phyloP scores from a whole-genome alignment of 495 filamentous ascomycete genomes.

The Ascodesmis nigricans region DNA sequence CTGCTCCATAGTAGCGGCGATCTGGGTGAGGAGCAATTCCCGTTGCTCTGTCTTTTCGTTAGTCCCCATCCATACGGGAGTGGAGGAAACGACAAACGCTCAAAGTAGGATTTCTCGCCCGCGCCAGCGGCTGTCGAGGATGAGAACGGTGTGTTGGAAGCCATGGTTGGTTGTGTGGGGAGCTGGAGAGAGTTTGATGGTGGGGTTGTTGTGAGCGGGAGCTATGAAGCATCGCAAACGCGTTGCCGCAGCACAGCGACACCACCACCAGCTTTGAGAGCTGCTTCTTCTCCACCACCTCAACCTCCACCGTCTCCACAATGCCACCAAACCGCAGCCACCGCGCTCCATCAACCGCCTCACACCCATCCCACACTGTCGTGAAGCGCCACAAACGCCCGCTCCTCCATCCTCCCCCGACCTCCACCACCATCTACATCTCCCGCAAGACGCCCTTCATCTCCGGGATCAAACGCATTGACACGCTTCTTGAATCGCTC shows the following conservation, averaged over 20 bases:
- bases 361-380: too few species aligned
- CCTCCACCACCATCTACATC: conserved; percentile 44
- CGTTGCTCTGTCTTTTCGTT: conserved; percentile 13
- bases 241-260: too few species aligned
- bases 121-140: conserved; percentile 4
- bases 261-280: too few species aligned
- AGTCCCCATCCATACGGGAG: not conserved
- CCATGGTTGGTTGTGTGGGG: not conserved
- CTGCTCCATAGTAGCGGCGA: conserved; percentile 39
- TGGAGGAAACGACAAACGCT: conserved; percentile 5
- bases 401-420: conserved; percentile 41
- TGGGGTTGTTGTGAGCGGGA: too few species aligned
- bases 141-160: not conserved
- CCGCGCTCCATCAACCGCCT: too few species aligned
- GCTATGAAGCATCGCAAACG: too few species aligned
- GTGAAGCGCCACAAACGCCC: conserved; percentile 48
- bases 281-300: too few species aligned
- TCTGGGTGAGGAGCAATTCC: conserved; percentile 16
- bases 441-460: conserved; percentile 54
- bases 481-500: conserved; percentile 42
- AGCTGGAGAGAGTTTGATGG: too few species aligned
- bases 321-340: too few species aligned
- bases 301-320: too few species aligned
- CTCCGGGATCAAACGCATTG: conserved; percentile 57
- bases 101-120: conserved; percentile 16